Conservation (phyloP, 768 basidiomycete genomes). For the Russula compacta region DNA sequence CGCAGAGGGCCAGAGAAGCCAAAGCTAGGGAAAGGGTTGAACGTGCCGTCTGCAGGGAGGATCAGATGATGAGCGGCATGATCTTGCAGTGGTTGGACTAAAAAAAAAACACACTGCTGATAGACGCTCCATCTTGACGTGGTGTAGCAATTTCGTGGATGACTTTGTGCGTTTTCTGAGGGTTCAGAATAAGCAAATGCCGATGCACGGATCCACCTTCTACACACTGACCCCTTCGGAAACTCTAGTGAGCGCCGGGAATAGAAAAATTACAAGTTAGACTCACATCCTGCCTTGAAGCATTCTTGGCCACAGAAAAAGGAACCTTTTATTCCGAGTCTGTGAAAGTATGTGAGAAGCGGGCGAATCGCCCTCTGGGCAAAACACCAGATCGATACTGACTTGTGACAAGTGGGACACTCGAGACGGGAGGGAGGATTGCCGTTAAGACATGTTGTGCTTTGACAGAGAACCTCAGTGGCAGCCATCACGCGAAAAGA, state of each 20-base stretch:
- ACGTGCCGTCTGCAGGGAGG: conserved; percentile 52
- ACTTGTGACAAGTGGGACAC: conserved; percentile 94
- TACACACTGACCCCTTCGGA: conserved; percentile 20
- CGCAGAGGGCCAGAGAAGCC: conserved; percentile 71
- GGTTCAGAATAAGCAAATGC: neutral
- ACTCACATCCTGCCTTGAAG: conserved; percentile 90
- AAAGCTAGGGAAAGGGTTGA: conserved; percentile 71
- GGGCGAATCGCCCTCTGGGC: neutral
- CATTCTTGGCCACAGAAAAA: conserved; percentile 94
- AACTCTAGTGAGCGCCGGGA: conserved; percentile 12
- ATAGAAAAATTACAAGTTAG: neutral
- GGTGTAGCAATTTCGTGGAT: conserved; percentile 54
- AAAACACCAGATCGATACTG: conserved; percentile 22
- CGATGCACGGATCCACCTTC: conserved; percentile 20
- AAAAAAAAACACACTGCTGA: conserved; percentile 20
- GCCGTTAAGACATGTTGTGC: conserved; percentile 61
- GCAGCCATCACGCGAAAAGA: conserved; percentile 29
- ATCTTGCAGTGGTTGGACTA: neutral
- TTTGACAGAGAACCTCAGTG: conserved; percentile 50
- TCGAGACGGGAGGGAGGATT: conserved; percentile 81
- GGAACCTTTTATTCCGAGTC: conserved; percentile 73
- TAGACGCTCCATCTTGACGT: conserved; percentile 23
- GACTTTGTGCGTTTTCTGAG: conserved; percentile 74
- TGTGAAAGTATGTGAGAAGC: conserved; percentile 25
- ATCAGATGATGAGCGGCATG: neutral